Conservation (phyloP, 148 eudicot species). For the Rhododendron henanense region DNA sequence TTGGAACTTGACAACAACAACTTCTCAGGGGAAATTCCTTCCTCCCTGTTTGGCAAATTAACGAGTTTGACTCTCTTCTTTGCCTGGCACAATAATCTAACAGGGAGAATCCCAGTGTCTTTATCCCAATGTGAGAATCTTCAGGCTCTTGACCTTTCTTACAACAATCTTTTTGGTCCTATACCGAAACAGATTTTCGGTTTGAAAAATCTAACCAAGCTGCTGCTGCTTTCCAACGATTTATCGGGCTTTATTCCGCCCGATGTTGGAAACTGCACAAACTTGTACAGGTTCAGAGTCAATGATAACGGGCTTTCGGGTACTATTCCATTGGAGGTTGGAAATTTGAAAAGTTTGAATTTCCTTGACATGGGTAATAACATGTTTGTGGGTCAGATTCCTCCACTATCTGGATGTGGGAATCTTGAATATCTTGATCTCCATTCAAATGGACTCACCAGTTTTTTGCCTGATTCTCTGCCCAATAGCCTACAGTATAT, state of each 20-base stretch:
- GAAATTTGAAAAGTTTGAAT: conserved; percentile 58
- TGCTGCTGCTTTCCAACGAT: conserved; percentile 70
- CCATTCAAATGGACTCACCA: conserved; percentile 69
- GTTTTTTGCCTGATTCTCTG: conserved; percentile 52
- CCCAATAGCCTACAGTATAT: conserved; percentile 76
- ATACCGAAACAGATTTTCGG: conserved; percentile 63
- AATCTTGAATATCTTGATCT: conserved; percentile 82
- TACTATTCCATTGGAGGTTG: conserved; percentile 82
- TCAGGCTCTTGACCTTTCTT: conserved; percentile 88
- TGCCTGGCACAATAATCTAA: conserved; percentile 86
- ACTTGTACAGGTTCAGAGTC: conserved; percentile 75
- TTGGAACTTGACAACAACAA: conserved; percentile 83
- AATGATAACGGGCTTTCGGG: conserved; percentile 67
- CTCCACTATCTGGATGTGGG: conserved; percentile 57
- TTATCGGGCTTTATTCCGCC: conserved; percentile 82
- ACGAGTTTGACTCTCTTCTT: conserved; percentile 71
- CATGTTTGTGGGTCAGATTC: conserved; percentile 61
- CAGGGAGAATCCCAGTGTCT: conserved; percentile 70
- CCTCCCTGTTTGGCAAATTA: conserved; percentile 45
- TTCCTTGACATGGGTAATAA: conserved; percentile 80
- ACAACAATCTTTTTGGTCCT: conserved; percentile 60
- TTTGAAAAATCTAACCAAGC: conserved; percentile 63
- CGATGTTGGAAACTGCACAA: conserved; percentile 76
- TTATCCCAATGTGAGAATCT: conserved; percentile 63
- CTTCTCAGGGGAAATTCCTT: conserved; percentile 74